These are phyloP conservation scores for Pichiaceae sp. DNA, from an alignment of 1,139 yeast genomes.

Conservation along the genomic window DNA sequence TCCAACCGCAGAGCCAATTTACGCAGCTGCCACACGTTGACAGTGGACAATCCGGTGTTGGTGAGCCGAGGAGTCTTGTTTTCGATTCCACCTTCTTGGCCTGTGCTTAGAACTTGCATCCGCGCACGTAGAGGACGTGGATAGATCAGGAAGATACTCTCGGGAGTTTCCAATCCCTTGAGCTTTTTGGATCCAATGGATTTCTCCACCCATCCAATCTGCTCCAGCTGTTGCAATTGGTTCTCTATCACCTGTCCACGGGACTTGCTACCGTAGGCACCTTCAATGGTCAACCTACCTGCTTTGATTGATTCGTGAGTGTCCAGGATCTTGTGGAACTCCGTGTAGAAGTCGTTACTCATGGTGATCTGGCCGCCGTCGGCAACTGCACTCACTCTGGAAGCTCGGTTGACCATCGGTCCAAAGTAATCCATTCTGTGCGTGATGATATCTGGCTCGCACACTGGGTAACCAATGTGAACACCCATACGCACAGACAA, in stretches of 20 bases:
- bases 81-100: constrained; percentile 17
- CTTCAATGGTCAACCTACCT: constrained; percentile 31
- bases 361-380: constrained; percentile 97
- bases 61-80: constrained; percentile 18
- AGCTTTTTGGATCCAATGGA: constrained; percentile 81
- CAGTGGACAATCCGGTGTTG: constrained; percentile 23
- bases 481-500: constrained; percentile 95
- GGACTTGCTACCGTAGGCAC: constrained; percentile 58
- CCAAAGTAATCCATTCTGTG: constrained; percentile 98
- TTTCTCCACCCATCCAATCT: constrained; percentile 61
- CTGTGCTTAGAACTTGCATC: constrained; percentile 27
- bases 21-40: constrained; percentile 37
- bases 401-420: constrained; percentile 94
- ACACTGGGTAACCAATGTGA: constrained; percentile 97
- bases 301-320: constrained; percentile 41
- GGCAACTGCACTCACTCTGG: constrained; percentile 89
- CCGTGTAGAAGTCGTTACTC: constrained; percentile 72
- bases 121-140: constrained; percentile 61
- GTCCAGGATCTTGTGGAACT: constrained; percentile 50
- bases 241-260: constrained; percentile 58
- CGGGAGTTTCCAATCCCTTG: constrained; percentile 93
- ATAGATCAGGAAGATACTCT: constrained; percentile 70
- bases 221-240: constrained; percentile 59
- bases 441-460: constrained; percentile 90
- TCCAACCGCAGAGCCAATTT: constrained; percentile 43